Evolutionary conservation across 2,329 filamentous ascomycete genomes (phyloP).

Genomic region (Leptographium lundbergii): DNA sequence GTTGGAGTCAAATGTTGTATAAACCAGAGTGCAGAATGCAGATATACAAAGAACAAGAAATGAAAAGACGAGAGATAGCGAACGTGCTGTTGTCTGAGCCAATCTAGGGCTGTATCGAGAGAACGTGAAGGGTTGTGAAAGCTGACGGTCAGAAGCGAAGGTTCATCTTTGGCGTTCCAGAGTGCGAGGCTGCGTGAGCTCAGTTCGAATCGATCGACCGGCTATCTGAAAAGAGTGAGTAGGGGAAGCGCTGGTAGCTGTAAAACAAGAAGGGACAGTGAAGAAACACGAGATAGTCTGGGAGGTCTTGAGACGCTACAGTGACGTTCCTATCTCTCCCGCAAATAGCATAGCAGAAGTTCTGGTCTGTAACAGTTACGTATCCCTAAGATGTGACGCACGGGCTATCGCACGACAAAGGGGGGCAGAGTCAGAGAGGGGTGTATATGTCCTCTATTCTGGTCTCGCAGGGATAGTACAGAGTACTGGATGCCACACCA

Average conservation of each 20-base stretch:
- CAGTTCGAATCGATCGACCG: conserved; percentile 3
- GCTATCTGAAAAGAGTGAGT: conserved; percentile 3
- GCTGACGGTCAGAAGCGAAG: background rate
- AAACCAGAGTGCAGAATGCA: background rate
- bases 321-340: too few species aligned
- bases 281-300: background rate
- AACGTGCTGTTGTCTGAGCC: background rate
- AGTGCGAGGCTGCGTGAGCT: background rate
- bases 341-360: too few species aligned
- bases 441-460: background rate
- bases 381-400: too few species aligned
- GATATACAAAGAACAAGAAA: background rate
- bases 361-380: too few species aligned
- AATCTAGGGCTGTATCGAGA: background rate
- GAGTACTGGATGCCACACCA: too few species aligned
- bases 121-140: background rate
- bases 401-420: too few species aligned
- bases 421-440: too few species aligned
- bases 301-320: too few species aligned
- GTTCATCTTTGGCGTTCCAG: conserved; percentile 7
- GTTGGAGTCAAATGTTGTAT: background rate
- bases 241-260: background rate
- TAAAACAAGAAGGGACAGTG: background rate
- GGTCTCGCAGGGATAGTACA: background rate
- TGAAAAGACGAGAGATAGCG: conserved; percentile 2